Evolutionary conservation across 1,139 yeast genomes (phyloP), one percentile per base, ranked within the genome.

Genomic region (Taphrina wiesneri): DNA sequence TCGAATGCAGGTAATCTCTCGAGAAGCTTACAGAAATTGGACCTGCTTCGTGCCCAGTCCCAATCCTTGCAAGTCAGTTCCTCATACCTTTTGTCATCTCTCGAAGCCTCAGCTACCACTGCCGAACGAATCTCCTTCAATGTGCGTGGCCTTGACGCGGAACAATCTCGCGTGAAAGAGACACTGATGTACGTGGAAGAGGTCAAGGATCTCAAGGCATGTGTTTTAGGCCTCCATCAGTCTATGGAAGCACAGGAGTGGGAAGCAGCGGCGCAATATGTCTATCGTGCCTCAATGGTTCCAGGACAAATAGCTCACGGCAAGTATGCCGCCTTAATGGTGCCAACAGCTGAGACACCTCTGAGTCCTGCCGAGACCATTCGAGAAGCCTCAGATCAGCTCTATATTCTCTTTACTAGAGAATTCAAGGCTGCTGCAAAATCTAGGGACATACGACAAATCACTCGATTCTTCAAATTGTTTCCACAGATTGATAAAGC

Each of bases 281-380:
- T 90, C 11, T 74, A 80, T 23, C 79, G 81, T 30, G 85, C 85
- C 9, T 77, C 83, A 25, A 72, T 78, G 30, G 76, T 89, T 36
- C 90, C 96, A 0, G 70, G 75, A 0, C 80, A 79, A 1, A 73
- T 83, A 15, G 74, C 88, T 25, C 79, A 76, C 13, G 92, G 96
- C n/a, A 79, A 82, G 67, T 91, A 87, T 75, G 93, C 96, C 1
- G 83, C 86, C 61, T 85, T 82, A 56, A 90, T 89, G 72, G 93
- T 93, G n/a, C 99, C 99, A 0, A 86, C 96, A 0, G 81, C 89
- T 7, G 96, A 90, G 65, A 82, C 91, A n/a, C 97, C 97, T 0
- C 96, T 90, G 66, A 78, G 83, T 63, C 98, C 99, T 0, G 75
- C 77, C 15, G 81, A 78, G 0, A 78, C 88, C 0, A 73, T 93